Base-by-base conservation (phyloP, 352 stramenopile genomes). In the Phytopythium cucurbitacearum region DNA sequence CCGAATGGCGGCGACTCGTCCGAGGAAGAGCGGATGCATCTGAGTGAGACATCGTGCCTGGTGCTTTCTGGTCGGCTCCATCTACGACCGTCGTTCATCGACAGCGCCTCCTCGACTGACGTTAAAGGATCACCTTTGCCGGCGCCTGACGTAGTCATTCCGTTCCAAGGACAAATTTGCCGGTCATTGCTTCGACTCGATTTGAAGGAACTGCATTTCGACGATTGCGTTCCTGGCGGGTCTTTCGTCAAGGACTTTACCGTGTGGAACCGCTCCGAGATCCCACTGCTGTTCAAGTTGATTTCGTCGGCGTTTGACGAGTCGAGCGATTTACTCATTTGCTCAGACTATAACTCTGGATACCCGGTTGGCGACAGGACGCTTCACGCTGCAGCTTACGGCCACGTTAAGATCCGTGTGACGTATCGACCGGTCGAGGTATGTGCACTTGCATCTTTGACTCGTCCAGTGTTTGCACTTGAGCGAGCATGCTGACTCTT, bases 241-340 rank as follows among this genome's bases (percentile, higher is more conserved):
- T 92, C 86, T 15, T 95, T 94, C 41, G 86, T 94, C 6, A 95
- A 95, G 52, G 86, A 95, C 56, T 94, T 95, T 28, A 94, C 86
- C 2, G 81, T 95, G 12, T 95, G 86, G 86, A 95, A 95, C 34
- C 83, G 86, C 4, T 94, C 86, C 0, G 86, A 95, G 61, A 95
- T 94, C 46, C 86, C 84, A 10, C 70, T 95, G 44, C 57, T 94
- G 11, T 94, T 95, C 58, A 85, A 91, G 48, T 62, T 95, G 5
- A 73, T 94, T 33, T 91, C 84, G 1, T 89, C 80, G 3, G 51
- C 70, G 8, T 87, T 85, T 62, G 76, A 85, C 45, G 75, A 90
- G 15, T 84, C 80, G 7, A 80, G 82, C 35, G 68, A 90, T 21
- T 37, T 91, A 7, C 59, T 95, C 10, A 84, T 86, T 28, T 94